Base-by-base conservation (phyloP, 352 stramenopile species). In the Phytophthora meadii region DNA sequence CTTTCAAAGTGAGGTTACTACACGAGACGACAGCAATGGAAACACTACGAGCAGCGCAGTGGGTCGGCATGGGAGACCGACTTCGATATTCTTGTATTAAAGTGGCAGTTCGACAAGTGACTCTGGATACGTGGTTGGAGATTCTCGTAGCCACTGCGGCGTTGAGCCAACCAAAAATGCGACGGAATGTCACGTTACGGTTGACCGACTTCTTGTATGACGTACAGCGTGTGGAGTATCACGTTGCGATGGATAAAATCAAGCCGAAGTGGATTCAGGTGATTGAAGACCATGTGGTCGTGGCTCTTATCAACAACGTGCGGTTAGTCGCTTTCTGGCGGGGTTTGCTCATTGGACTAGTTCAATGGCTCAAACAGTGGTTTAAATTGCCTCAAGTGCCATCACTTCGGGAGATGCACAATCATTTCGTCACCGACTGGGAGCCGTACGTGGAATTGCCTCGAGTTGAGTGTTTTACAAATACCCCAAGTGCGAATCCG, bases 341-440 rank as follows among this genome's bases (percentile, higher is more conserved):
- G 17, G 62, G 70, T 5, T 25, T 88, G n/a, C 56, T 83, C 5
- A 50, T 70, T 14, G 58, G 32, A 14, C 24, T 90, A 1, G 76
- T 84, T 24, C 53, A 57, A 8, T 90, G 80, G 80, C 53, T 82
- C 7, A 44, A 64, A 25, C 30, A 19, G 28, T 47, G n/a, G 28
- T 80, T 75, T 6, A 11, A 54, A 10, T 60, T 41, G 10, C 17
- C 32, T 8, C 27, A 70, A 17, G 36, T 68, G 1, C 65, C 75
- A n/a, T 82, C 75, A 44, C 61, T 90, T 10, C 45, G 72, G 14
- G 56, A 70, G 5, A 72, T 90, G 14, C 76, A 87, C 40, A 27
- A 68, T 5, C 54, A 76, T 52, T 88, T 77, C 39, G 77, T 70
- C 37, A 51, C 63, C 1, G 51, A 72, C 3, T 72, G 64, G 64